These are phyloP conservation scores for bread wheat (Triticum aestivum) DNA, from an alignment of 176 grass and related monocot genomes.

Conservation along the genomic window DNA sequence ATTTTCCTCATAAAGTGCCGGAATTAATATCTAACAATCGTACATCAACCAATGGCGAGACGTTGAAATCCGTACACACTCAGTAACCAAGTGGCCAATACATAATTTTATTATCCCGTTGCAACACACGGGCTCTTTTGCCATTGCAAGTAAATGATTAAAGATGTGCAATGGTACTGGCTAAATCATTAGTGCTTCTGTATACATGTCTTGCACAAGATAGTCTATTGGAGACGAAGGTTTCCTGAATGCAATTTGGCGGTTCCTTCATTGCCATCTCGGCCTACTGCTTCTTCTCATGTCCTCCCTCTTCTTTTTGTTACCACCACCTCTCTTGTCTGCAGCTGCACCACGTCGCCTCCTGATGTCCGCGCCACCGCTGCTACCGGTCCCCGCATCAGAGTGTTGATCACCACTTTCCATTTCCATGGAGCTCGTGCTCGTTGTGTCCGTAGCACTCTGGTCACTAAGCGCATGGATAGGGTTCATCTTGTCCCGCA, in stretches of 20 bases:
- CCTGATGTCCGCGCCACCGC: neutral
- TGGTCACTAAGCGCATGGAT: neutral
- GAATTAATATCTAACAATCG: too few relatives aligned
- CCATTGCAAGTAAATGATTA: neutral
- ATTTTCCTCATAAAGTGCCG: too few relatives aligned
- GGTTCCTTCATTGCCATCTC: constrained; percentile 27
- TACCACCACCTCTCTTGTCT: neutral
- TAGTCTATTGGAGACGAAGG: neutral
- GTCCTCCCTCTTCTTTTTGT: constrained; percentile 4
- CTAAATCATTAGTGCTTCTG: too few relatives aligned
- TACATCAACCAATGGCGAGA: too few relatives aligned
- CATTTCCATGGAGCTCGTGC: neutral
- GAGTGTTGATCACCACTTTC: neutral
- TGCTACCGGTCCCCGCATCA: neutral
- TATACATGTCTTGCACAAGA: neutral
- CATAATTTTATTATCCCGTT: too few relatives aligned
- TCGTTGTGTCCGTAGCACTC: neutral
- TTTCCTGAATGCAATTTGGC: neutral
- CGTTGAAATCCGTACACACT: too few relatives aligned
- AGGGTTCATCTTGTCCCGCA: constrained; percentile 15
- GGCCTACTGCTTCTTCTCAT: constrained; percentile 19
- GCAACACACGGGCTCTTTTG: too few relatives aligned
- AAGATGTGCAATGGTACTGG: neutral
- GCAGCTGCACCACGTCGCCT: neutral
- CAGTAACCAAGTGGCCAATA: too few relatives aligned